These are phyloP conservation scores for Colletotrichum sp. DNA, from an alignment of 2,329 filamentous ascomycete species.

Conservation along the genomic window DNA sequence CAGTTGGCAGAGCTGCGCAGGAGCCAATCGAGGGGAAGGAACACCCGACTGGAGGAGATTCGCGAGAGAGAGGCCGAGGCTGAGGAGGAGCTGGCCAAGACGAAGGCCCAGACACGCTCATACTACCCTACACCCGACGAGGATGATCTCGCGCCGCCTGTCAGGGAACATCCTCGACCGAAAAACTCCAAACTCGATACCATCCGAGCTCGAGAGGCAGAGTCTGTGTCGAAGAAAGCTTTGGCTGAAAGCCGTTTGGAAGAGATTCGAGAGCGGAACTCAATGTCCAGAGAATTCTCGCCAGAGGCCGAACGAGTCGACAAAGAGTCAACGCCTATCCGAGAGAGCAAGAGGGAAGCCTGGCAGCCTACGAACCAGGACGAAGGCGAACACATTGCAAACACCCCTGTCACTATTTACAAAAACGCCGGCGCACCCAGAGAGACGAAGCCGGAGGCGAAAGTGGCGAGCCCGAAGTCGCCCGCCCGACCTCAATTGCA, in stretches of 20 bases:
- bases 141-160: slow-evolving; percentile 19
- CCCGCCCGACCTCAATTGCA: background rate
- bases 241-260: slow-evolving; percentile 55
- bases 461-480: slow-evolving; percentile 10
- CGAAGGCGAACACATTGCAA: slow-evolving; percentile 37
- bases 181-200: slow-evolving; percentile 56
- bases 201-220: slow-evolving; percentile 48
- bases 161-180: background rate
- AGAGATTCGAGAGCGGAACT: slow-evolving; percentile 58
- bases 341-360: background rate
- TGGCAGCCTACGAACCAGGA: slow-evolving; percentile 4
- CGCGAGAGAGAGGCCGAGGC: slow-evolving; percentile 44
- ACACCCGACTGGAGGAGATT: slow-evolving; percentile 52
- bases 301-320: slow-evolving; percentile 41
- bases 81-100: slow-evolving; percentile 14
- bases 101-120: background rate
- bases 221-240: slow-evolving; percentile 49
- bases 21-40: slow-evolving; percentile 29
- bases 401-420: slow-evolving; percentile 47
- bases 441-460: slow-evolving; percentile 3
- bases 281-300: slow-evolving; percentile 47
- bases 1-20: background rate
- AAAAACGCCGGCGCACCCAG: slow-evolving; percentile 23
- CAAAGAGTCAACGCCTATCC: slow-evolving; percentile 12
- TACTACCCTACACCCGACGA: slow-evolving; percentile 33